Percentiles rank a stretch among this genome's conserved stretches.
Conservation (phyloP, 345 rosid species). For the Moricandia arvensis region DNA sequence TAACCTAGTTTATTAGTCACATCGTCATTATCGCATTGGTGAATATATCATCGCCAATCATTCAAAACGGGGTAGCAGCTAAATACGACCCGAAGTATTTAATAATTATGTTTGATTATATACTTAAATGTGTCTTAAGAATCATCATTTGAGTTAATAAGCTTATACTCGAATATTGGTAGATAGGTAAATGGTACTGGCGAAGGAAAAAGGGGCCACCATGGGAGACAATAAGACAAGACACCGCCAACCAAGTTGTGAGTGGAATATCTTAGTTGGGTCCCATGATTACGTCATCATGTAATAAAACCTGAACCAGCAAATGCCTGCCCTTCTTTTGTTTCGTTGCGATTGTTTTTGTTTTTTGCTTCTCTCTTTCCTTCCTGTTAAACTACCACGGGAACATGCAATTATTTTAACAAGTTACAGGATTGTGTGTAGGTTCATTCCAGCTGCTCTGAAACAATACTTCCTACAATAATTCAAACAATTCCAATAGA, state of each 20-base stretch:
- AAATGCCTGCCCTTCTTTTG: slow-evolving; percentile 33
- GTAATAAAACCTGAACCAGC: slow-evolving; percentile 36
- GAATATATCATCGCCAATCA: background rate
- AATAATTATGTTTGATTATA: background rate
- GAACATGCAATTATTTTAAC: slow-evolving; percentile 24
- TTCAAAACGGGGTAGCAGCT: slow-evolving; percentile 6
- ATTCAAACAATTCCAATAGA: too few species aligned
- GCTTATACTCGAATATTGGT: background rate
- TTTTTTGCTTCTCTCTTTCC: background rate
- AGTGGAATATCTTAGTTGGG: slow-evolving; percentile 13
- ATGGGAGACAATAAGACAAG: slow-evolving; percentile 26
- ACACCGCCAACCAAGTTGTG: slow-evolving; percentile 29
- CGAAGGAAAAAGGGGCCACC: background rate
- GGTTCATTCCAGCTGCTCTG: background rate
- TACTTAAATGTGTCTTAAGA: background rate
- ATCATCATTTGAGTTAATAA: background rate
- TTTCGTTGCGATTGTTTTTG: slow-evolving; percentile 14
- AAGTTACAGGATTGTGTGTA: background rate
- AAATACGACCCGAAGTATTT: slow-evolving; percentile 13
- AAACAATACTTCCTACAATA: too few species aligned
- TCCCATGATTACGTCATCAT: slow-evolving; percentile 13
- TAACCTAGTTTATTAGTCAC: background rate
- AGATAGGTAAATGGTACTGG: background rate
- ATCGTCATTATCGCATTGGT: background rate
- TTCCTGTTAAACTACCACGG: background rate